Evolutionary conservation across 129 eudicot genomes (phyloP).

Genomic region (Ambrosia trifida): DNA sequence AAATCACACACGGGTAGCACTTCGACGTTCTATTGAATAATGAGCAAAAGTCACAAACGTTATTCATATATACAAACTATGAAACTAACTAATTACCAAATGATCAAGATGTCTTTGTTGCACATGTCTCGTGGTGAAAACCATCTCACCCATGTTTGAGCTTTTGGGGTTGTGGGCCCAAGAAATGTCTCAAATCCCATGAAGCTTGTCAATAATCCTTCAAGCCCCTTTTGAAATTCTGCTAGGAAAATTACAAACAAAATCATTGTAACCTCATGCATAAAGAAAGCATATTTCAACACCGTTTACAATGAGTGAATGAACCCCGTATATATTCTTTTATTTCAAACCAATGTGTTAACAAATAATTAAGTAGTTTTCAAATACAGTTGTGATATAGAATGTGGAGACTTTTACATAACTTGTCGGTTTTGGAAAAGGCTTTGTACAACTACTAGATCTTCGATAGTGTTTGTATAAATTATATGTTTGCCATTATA

Average conservation of each 20-base stretch:
- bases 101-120: conserved; percentile 24
- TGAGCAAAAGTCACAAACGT: too few relatives aligned
- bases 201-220: conserved; percentile 28
- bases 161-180: conserved; percentile 38
- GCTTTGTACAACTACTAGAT: too few relatives aligned
- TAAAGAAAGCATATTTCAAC: conserved; percentile 22
- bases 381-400: neutral
- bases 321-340: neutral
- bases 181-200: conserved; percentile 31
- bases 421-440: too few relatives aligned
- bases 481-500: too few relatives aligned
- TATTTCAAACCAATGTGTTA: neutral
- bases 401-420: too few relatives aligned
- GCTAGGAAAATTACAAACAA: conserved; percentile 41
- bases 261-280: conserved; percentile 38
- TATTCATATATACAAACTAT: neutral
- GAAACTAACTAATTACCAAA: neutral
- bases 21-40: too few relatives aligned
- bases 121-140: conserved; percentile 32
- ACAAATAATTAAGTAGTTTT: neutral
- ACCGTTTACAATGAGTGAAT: neutral
- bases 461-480: too few relatives aligned
- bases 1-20: too few relatives aligned
- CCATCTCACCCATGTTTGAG: conserved; percentile 31
- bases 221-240: conserved; percentile 52